Base-by-base conservation (phyloP, 495 filamentous ascomycete genomes). In the Hypoxylon fuscum region DNA sequence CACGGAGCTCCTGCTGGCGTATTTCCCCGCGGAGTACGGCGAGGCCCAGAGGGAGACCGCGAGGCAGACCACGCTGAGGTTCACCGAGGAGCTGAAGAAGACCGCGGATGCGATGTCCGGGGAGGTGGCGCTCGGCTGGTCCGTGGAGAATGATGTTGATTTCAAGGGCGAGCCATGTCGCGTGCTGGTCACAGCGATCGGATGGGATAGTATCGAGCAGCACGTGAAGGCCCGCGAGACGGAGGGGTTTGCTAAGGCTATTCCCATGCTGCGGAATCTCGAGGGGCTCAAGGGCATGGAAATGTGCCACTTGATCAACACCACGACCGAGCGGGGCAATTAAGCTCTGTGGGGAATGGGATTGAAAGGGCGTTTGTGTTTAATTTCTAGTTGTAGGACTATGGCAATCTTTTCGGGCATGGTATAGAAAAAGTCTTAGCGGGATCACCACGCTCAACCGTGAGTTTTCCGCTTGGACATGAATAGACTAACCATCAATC, bases 161-260 rank as follows among this genome's bases (percentile, higher is more conserved):
- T 79, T 73, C 0, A 73, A 77, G 49, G 76, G 70, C 56, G 79
- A 72, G 18, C 69, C 74, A 60, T 75, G 75, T 17, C 74, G 74
- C 31, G 63, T 74, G 43, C 67, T 74, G 37, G 59, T 84, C 0
- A 54, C 80, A 25, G 71, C 56, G 12, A 35, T 83, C 22, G 86
- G 84, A 2, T 89, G 85, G 85, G 74, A 78, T 17, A 83, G 75
- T 57, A 69, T 81, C 8, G 83, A 87, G 31, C 74, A 72, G 53
- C 84, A 87, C 68, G 66, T 72, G 71, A 55, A 68, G 55, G 80
- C 74, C 20, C 76, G 79, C 48, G 74, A 77, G 51, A 78, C 77
- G 11, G 63, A 79, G 47, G 72, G 66, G 15, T 88, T 87, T 62
- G 57, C 49, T 8, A 64, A 70, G 43, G 22, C 32, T 2, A 10